phyloP scores from a whole-genome alignment of 2,329 filamentous ascomycete species.

The Botrytis aclada region DNA sequence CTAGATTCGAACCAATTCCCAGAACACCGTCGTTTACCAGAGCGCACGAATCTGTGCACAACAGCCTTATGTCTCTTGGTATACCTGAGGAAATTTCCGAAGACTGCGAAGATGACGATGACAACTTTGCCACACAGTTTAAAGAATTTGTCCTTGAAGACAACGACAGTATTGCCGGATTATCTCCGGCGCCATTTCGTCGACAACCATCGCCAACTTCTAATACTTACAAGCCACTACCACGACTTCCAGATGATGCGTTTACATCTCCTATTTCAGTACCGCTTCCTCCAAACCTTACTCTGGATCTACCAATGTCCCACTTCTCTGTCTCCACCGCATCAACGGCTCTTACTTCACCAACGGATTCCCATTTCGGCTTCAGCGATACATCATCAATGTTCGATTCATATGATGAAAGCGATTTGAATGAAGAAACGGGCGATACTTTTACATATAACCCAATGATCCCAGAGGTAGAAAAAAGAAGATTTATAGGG shows the following conservation, averaged over 20 bases:
- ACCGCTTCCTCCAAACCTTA: constrained; percentile 27
- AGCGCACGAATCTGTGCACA: neutral
- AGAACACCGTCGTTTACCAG: constrained; percentile 26
- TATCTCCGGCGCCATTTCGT: constrained; percentile 32
- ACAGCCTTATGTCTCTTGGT: constrained; percentile 27
- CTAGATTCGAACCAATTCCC: constrained; percentile 17
- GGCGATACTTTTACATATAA: constrained; percentile 32
- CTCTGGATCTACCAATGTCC: constrained; percentile 30
- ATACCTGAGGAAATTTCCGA: constrained; percentile 50
- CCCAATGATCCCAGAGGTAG: constrained; percentile 22
- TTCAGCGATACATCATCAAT: constrained; percentile 28
- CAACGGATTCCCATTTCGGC: constrained; percentile 31
- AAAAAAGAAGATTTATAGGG: constrained; percentile 23
- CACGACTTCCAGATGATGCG: constrained; percentile 29
- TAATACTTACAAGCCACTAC: constrained; percentile 32
- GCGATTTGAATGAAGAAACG: constrained; percentile 28
- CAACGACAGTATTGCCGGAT: constrained; percentile 27
- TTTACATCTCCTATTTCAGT: constrained; percentile 20
- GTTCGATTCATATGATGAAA: constrained; percentile 29
- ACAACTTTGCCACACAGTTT: constrained; percentile 55
- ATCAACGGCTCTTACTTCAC: constrained; percentile 31
- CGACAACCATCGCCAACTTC: constrained; percentile 22
- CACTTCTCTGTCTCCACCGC: constrained; percentile 37
- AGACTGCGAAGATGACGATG: constrained; percentile 56
- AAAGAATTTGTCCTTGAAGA: constrained; percentile 26